Evolutionary conservation across 2,329 filamentous ascomycete species (phyloP), one percentile per base, ranked within the genome.

Genomic region (Cytospora piceicola): DNA sequence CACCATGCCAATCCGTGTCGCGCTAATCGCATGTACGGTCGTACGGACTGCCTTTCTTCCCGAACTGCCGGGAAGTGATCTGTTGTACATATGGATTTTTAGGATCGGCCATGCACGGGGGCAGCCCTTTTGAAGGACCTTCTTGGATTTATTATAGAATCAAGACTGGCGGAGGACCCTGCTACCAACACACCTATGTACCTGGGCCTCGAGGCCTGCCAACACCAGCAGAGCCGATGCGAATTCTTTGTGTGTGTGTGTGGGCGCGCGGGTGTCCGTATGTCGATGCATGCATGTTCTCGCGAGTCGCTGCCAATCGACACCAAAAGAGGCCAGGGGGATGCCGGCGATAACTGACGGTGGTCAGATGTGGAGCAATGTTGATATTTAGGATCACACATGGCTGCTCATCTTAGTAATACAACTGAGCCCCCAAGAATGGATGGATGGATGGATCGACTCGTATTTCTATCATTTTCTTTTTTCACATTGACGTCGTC

Each of bases 11-110:
- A 58, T 42, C 42, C 53, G 32, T 2, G 54, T 51, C 52, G 58
- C 54, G 42, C 57, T 27, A 46, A 54, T 36, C n/a, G 51, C n/a
- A n/a, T n/a, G n/a, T 34, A 56, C n/a, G 24, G 20, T 14, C 22
- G 42, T 22, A 24, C 42, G 42, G n/a, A 58, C n/a, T 39, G 51
- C 62, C 56, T 58, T 46, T 36, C 52, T 46, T 57, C 32, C 58
- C 60, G 39, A 30, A 32, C 57, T 67, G 61, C 57, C 65, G 61
- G 65, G 58, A 64, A 51, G 61, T 58, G 65, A 64, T 64, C 57
- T 58, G 20, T 9, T 36, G 42, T 22, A 59, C 34, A 32, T 56
- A 61, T 36, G 53, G 62, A 55, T 51, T n/a, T 29, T n/a, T 62
- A 59, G 22, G 62, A 30, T 5, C 7, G 17, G n/a, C 32, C 20